These are phyloP conservation scores for Irpex rosettiformis DNA, from an alignment of 1,284 basidiomycete species.

Conservation along the genomic window DNA sequence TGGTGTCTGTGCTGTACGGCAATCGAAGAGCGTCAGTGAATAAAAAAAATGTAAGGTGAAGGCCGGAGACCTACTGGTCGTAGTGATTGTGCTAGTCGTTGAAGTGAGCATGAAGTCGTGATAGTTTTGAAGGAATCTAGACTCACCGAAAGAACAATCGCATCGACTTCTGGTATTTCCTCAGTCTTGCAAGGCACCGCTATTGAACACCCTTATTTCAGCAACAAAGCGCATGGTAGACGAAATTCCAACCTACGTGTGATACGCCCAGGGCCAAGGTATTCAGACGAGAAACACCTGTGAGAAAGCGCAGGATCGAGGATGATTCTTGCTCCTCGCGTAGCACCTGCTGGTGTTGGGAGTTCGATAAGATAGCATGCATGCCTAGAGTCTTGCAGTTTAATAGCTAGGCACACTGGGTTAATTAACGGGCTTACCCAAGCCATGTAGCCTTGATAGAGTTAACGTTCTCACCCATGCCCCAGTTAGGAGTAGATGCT, in stretches of 20 bases:
- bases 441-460: slow-evolving; percentile 68
- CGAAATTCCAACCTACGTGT: slow-evolving; percentile 37
- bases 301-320: slow-evolving; percentile 72
- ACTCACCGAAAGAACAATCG: slow-evolving; percentile 56
- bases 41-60: background rate
- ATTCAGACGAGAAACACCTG: slow-evolving; percentile 55
- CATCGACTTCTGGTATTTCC: slow-evolving; percentile 64
- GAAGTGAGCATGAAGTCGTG: background rate
- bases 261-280: slow-evolving; percentile 53
- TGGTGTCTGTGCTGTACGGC: slow-evolving; percentile 47
- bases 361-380: slow-evolving; percentile 72
- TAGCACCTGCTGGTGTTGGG: slow-evolving; percentile 37
- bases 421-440: slow-evolving; percentile 29
- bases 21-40: background rate
- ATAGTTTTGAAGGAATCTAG: background rate
- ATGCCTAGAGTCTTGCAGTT: slow-evolving; percentile 33
- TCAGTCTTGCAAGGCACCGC: slow-evolving; percentile 55
- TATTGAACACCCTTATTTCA: slow-evolving; percentile 17
- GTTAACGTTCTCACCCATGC: slow-evolving; percentile 10
- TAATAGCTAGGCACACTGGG: background rate
- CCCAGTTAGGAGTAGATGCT: slow-evolving; percentile 25
- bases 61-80: slow-evolving; percentile 51
- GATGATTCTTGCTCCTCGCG: slow-evolving; percentile 58
- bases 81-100: slow-evolving; percentile 63
- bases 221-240: background rate